Evolutionary conservation across 331 rosid species (phyloP), one percentile per base, ranked within the genome.

Genomic region (Pyrus hybrid): DNA sequence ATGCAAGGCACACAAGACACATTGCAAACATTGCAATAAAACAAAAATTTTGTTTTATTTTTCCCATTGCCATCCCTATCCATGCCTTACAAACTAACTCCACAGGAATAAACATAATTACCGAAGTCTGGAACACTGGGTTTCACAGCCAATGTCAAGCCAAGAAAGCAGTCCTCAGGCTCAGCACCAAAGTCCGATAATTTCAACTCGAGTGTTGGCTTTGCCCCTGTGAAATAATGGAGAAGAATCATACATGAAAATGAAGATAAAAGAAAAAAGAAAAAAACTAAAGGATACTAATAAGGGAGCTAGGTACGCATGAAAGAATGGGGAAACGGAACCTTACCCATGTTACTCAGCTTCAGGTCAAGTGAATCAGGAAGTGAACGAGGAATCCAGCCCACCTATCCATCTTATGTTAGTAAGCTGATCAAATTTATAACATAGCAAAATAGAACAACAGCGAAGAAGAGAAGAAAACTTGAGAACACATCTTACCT

Each of bases 151-250:
- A 91, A 81, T 2, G 97, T 83, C 90, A 91, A 83, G 83, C 97
- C 97, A 85, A 91, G 95, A 85, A 91, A 91, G 84, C 95, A 91
- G 79, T 89, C 97, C 86, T 89, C 91, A 28, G 95, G 87, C 47
- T 91, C 97, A 60, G 91, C 88, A 77, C 91, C 93, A 82, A 91
- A 91, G 90, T 89, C 93, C 56, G 84, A 87, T 79, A 91, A 72
- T 74, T 88, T 91, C 74, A 89, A 83, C 89, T 91, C 97, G 62
- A 91, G 95, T 58, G 88, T 85, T 83, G 97, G 91, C 86, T 83
- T 86, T 80, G 87, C 84, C 80, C 91, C 95, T 89, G 88, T 32
- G 22, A 63, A 78, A 70, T 21, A 80, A 68, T 28, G 64, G 61
- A 74, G 77, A 76, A 76, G 76, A 72, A 49, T 60, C 72, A 56